A percentile compares a stretch with the other conserved stretches of the same genome.
Evolutionary conservation across 331 rosid species (phyloP).

Genomic region (Prunus yedoensis): DNA sequence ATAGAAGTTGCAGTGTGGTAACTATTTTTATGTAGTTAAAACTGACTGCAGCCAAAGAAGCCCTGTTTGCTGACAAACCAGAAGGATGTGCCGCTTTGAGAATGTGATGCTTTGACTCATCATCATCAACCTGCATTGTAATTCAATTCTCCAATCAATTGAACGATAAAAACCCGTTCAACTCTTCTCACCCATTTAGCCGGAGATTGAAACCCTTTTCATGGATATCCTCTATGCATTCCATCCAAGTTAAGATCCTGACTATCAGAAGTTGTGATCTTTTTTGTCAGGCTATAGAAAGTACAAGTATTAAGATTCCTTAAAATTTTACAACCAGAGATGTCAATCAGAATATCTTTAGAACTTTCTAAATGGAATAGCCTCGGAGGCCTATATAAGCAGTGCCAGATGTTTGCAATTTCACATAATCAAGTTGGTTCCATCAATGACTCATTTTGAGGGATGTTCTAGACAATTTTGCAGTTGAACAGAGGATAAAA

Average conservation of each 20-base stretch:
- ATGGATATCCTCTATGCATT: background rate
- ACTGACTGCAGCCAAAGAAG: slow-evolving; percentile 90
- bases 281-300: background rate
- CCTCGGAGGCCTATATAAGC: background rate
- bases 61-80: slow-evolving; percentile 89
- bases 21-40: background rate
- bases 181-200: background rate
- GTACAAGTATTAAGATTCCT: background rate
- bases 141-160: background rate
- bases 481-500: background rate
- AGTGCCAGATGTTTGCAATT: background rate
- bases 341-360: background rate
- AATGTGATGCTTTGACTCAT: slow-evolving; percentile 75
- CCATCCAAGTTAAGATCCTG: background rate
- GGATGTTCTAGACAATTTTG: background rate
- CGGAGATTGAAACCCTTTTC: background rate
- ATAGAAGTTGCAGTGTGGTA: background rate
- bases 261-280: background rate
- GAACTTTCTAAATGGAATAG: background rate
- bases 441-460: background rate
- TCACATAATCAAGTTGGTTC: background rate
- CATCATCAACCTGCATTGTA: slow-evolving; percentile 62
- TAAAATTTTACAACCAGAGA: background rate
- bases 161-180: background rate
- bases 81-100: slow-evolving; percentile 97